A percentile compares a stretch with the other conserved stretches of the same genome.
Evolutionary conservation across 768 basidiomycete species (phyloP).

Genomic region (Gyrodon lividus): DNA sequence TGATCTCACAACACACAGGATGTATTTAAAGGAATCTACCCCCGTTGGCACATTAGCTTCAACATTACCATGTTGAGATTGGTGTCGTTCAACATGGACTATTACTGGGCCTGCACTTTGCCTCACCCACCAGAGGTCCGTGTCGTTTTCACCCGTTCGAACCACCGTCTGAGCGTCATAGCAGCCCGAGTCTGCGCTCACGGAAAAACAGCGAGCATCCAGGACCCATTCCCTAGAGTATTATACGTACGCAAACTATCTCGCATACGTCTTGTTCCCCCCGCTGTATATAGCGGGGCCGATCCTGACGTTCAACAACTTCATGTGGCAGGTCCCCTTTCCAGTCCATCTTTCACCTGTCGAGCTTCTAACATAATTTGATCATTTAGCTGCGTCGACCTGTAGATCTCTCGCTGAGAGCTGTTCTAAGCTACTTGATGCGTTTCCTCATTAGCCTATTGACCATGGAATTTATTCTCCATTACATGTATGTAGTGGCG

Average conservation of each 20-base stretch:
- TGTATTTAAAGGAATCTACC: slow-evolving; percentile 68
- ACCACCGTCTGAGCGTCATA: slow-evolving; percentile 5
- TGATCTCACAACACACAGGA: slow-evolving; percentile 46
- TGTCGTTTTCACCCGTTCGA: not conserved
- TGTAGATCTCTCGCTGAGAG: slow-evolving; percentile 38
- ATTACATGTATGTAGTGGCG: slow-evolving; percentile 95
- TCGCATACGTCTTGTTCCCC: slow-evolving; percentile 87
- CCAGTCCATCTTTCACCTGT: not conserved
- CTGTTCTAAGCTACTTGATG: slow-evolving; percentile 53
- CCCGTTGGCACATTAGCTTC: slow-evolving; percentile 91
- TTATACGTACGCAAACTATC: slow-evolving; percentile 71
- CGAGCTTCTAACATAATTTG: not conserved
- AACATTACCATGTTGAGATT: slow-evolving; percentile 96
- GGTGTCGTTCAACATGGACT: slow-evolving; percentile 92
- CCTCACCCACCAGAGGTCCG: slow-evolving; percentile 44
- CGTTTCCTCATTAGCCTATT: slow-evolving; percentile 73
- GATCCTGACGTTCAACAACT: slow-evolving; percentile 95
- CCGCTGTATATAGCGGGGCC: slow-evolving; percentile 96
- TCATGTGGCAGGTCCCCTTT: slow-evolving; percentile 79
- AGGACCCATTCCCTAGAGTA: slow-evolving; percentile 52
- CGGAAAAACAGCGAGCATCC: slow-evolving; percentile 60
- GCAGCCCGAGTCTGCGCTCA: slow-evolving; percentile 34
- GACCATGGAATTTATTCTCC: slow-evolving; percentile 88
- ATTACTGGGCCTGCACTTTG: slow-evolving; percentile 72
- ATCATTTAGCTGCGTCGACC: slow-evolving; percentile 61